These are phyloP conservation scores for Xylariaceae sp. DNA, from an alignment of 2,329 filamentous ascomycete species.

Conservation along the genomic window DNA sequence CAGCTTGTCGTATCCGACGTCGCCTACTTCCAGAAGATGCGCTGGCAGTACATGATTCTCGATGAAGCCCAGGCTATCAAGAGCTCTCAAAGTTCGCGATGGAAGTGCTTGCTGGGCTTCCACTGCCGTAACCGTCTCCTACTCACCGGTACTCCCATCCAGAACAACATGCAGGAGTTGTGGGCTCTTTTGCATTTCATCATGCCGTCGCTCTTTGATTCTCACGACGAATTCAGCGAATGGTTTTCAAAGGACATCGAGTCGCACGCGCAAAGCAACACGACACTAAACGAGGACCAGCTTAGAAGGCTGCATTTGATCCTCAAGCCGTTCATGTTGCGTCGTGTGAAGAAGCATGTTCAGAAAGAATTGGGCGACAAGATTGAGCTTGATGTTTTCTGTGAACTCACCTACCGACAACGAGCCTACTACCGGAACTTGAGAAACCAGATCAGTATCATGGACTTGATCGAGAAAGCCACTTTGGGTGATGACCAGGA, in stretches of 20 bases:
- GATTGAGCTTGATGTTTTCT: conserved; percentile 95
- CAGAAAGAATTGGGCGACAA: conserved; percentile 99
- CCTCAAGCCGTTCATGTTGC: conserved; percentile 97
- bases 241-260: conserved; percentile 97
- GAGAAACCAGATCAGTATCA: conserved; percentile 95
- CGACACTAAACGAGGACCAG: conserved; percentile 98
- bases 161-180: conserved; percentile 99
- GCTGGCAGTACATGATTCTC: conserved; percentile 99
- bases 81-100: conserved; percentile 90
- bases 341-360: conserved; percentile 98
- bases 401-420: conserved; percentile 93
- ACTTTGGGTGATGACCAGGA: conserved; percentile 92
- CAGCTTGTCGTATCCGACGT: conserved; percentile 95
- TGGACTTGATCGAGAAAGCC: conserved; percentile 97
- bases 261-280: conserved; percentile 97
- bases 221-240: conserved; percentile 86
- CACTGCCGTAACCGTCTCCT: conserved; percentile 92
- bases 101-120: conserved; percentile 93
- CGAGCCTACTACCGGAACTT: conserved; percentile 89
- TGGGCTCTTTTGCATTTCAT: conserved; percentile 99
- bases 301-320: conserved; percentile 98
- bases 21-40: conserved; percentile 97
- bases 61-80: conserved; percentile 99
- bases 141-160: conserved; percentile 93
- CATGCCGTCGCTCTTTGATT: conserved; percentile 98